phyloP scores from a whole-genome alignment of 2,329 filamentous ascomycete genomes.

The Colletotrichum gigasporum region DNA sequence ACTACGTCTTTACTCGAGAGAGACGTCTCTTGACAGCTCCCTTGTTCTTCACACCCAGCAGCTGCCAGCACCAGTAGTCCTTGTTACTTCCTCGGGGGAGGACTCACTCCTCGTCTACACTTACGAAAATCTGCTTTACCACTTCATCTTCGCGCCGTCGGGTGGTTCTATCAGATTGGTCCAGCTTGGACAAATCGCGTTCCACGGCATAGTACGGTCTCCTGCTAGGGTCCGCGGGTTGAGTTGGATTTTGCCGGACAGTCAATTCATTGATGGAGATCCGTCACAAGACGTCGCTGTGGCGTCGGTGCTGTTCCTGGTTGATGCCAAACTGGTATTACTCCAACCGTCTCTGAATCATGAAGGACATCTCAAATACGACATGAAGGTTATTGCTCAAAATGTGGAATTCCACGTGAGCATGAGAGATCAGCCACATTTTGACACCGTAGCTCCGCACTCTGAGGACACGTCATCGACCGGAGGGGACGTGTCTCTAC shows the following conservation, averaged over 20 bases:
- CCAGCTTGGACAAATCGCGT: constrained; percentile 97
- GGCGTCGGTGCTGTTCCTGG: constrained; percentile 93
- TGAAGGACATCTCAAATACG: constrained; percentile 89
- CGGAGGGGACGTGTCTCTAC: constrained; percentile 52
- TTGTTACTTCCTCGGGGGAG: constrained; percentile 88
- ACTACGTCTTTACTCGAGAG: constrained; percentile 91
- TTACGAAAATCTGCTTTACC: constrained; percentile 93
- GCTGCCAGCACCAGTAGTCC: constrained; percentile 86
- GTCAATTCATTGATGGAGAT: constrained; percentile 88
- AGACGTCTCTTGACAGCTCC: constrained; percentile 78
- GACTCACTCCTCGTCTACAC: constrained; percentile 97
- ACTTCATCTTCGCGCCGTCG: constrained; percentile 85
- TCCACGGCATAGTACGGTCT: constrained; percentile 94
- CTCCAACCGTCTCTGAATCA: constrained; percentile 87
- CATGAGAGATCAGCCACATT: constrained; percentile 81
- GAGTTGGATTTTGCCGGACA: constrained; percentile 94
- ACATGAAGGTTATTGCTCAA: constrained; percentile 96
- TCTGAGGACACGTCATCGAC: constrained; percentile 1
- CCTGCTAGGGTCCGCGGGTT: constrained; percentile 91
- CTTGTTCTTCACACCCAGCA: constrained; percentile 80
- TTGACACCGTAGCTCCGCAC: constrained; percentile 40
- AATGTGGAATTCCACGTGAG: constrained; percentile 96
- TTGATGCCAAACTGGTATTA: constrained; percentile 94
- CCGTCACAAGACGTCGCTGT: constrained; percentile 95
- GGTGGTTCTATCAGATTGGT: constrained; percentile 78